phyloP scores from a whole-genome alignment of 345 rosid genomes.

The Bruguiera parviflora region DNA sequence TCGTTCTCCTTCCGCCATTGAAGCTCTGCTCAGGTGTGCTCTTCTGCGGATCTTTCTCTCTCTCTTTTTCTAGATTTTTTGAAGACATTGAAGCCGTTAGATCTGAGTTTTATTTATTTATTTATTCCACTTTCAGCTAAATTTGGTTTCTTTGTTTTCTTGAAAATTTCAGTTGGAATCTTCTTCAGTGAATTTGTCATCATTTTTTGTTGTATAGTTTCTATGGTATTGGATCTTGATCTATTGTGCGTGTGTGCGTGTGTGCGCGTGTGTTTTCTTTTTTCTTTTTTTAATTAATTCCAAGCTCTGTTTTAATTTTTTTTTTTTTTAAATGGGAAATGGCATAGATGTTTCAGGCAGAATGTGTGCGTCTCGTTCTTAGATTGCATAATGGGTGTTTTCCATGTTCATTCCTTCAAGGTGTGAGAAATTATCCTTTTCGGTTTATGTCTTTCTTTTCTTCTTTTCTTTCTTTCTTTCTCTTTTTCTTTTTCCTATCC shows the following conservation, averaged over 20 bases:
- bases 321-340: too few relatives aligned
- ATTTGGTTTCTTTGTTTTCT: neutral
- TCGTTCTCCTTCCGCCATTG: neutral
- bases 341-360: too few relatives aligned
- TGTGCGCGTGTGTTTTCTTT: neutral
- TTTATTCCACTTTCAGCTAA: neutral
- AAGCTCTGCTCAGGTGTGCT: neutral
- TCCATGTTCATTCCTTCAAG: too few relatives aligned
- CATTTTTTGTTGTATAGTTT: neutral
- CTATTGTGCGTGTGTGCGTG: too few relatives aligned
- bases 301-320: neutral
- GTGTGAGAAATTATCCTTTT: neutral
- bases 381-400: too few relatives aligned
- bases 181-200: neutral
- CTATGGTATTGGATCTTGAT: neutral
- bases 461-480: too few relatives aligned
- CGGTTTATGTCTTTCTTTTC: neutral
- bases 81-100: neutral
- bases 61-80: neutral
- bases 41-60: neutral
- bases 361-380: too few relatives aligned
- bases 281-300: neutral
- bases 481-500: neutral
- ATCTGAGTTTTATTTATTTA: neutral
- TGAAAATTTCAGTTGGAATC: neutral